Evolutionary conservation across 495 filamentous ascomycete genomes (phyloP).

Genomic region (Aspergillus carlsbadensis): DNA sequence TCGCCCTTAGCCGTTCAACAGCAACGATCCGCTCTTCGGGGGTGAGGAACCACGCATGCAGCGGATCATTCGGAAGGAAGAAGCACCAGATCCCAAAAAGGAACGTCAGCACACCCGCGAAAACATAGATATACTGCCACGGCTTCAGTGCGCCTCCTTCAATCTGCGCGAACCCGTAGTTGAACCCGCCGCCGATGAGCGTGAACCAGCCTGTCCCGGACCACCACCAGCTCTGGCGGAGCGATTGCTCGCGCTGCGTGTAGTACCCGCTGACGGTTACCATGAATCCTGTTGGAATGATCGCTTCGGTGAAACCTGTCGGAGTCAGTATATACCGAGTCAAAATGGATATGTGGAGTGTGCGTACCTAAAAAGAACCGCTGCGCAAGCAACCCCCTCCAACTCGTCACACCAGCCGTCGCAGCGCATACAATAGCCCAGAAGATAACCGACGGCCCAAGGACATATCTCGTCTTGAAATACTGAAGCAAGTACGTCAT

Average conservation of each 20-base stretch:
- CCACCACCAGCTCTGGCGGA: conserved; percentile 71
- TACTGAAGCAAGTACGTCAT: conserved; percentile 68
- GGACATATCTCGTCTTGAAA: conserved; percentile 59
- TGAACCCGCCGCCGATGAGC: conserved; percentile 64
- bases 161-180: conserved; percentile 71
- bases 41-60: conserved; percentile 53
- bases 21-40: conserved; percentile 51
- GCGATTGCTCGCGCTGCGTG: conserved; percentile 64
- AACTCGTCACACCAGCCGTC: conserved; percentile 63
- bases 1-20: conserved; percentile 51
- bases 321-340: no score
- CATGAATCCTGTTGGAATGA: conserved; percentile 71
- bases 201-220: conserved; percentile 64
- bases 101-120: conserved; percentile 63
- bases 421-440: conserved; percentile 69
- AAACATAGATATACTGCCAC: conserved; percentile 71
- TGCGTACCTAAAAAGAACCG: conserved; percentile 63
- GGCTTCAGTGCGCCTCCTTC: conserved; percentile 48
- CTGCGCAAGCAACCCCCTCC: conserved; percentile 64
- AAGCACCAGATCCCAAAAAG: conserved; percentile 65
- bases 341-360: no score
- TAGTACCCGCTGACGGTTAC: conserved; percentile 63
- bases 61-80: conserved; percentile 51
- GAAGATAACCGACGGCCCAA: conserved; percentile 61
- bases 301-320: conserved; percentile 61